Percentiles rank a stretch among this genome's conserved stretches.
phyloP scores from a whole-genome alignment of 345 rosid species.

The Boechera stricta region DNA sequence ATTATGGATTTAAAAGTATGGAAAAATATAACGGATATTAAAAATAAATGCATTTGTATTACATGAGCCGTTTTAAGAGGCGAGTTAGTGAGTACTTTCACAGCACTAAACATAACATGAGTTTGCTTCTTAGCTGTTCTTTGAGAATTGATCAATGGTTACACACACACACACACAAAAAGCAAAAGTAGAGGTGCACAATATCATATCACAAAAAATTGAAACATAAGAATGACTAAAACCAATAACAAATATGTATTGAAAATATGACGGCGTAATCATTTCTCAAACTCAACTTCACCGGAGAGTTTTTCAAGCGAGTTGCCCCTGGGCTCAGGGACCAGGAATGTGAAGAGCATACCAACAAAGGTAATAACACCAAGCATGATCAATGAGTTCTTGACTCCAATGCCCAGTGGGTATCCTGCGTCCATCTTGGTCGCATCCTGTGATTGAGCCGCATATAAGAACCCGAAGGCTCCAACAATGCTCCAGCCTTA shows the following conservation, averaged over 20 bases:
- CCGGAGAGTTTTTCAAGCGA: constrained; percentile 66
- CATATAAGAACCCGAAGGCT: constrained; percentile 68
- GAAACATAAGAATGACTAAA: neutral
- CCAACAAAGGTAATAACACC: constrained; percentile 53
- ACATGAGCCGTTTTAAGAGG: too few relatives aligned
- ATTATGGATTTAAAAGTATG: too few relatives aligned
- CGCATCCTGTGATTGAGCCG: constrained; percentile 48
- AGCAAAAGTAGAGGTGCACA: neutral
- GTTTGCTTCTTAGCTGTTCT: neutral
- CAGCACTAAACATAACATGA: too few relatives aligned
- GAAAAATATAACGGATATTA: too few relatives aligned
- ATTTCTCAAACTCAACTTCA: constrained; percentile 48
- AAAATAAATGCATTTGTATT: too few relatives aligned
- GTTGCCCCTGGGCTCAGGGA: constrained; percentile 61
- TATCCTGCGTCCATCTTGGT: constrained; percentile 56
- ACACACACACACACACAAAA: neutral
- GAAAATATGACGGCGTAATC: neutral
- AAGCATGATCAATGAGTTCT: constrained; percentile 49
- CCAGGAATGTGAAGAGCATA: constrained; percentile 55
- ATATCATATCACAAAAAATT: neutral
- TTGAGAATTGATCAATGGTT: neutral
- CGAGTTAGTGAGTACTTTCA: too few relatives aligned
- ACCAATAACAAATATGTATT: neutral
- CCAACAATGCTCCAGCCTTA: constrained; percentile 74
- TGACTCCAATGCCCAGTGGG: constrained; percentile 55